Percentiles rank a stretch among this genome's conserved stretches.
phyloP scores from a whole-genome alignment of 1,284 basidiomycete genomes.

The Ceratobasidium theobromae region DNA sequence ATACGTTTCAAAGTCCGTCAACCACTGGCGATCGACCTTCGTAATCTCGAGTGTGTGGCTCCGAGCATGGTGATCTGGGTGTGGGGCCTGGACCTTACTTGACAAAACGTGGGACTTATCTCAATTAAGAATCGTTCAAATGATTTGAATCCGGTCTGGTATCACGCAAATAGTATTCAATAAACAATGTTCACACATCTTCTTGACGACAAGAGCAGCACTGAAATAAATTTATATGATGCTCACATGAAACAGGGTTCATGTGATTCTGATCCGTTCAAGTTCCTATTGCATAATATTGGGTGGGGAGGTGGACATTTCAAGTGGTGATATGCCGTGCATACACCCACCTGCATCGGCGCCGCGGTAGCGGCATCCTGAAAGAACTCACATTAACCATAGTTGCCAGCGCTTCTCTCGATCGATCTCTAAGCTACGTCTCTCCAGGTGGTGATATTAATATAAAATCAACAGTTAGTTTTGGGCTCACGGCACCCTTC shows the following conservation, averaged over 20 bases:
- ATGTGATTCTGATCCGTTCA: too few species aligned
- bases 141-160: not conserved
- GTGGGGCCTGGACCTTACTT: conserved; percentile 4
- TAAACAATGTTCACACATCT: not conserved
- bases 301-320: not conserved
- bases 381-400: too few species aligned
- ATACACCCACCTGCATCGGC: conserved; percentile 16
- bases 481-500: too few species aligned
- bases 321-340: not conserved
- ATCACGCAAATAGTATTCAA: not conserved
- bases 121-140: conserved; percentile 11
- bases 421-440: too few species aligned
- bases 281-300: not conserved
- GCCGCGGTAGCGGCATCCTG: too few species aligned
- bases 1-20: conserved; percentile 3
- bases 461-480: too few species aligned
- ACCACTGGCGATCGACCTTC: conserved; percentile 10
- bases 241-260: not conserved
- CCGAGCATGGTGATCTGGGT: not conserved
- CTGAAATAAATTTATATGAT: not conserved
- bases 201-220: not conserved
- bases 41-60: conserved; percentile 2
- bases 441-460: too few species aligned
- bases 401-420: too few species aligned
- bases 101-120: conserved; percentile 2